Evolutionary conservation across 768 basidiomycete genomes (phyloP).

Genomic region (Phylloporus scabripes): DNA sequence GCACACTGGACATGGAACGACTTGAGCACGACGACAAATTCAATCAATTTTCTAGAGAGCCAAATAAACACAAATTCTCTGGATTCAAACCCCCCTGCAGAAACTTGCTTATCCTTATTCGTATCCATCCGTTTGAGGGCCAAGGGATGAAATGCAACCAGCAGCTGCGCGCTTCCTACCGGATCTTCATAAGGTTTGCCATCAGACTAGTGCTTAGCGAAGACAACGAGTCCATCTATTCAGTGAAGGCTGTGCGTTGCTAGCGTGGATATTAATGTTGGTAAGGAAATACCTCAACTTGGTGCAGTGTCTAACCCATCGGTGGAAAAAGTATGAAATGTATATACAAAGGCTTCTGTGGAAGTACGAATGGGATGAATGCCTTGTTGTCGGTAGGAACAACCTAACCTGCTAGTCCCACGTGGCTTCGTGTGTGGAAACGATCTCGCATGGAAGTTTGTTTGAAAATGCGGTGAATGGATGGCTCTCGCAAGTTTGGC

Average conservation of each 20-base stretch:
- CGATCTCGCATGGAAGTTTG: not conserved
- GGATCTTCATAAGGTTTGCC: not conserved
- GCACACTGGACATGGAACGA: slow-evolving; percentile 13
- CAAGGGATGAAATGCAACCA: not conserved
- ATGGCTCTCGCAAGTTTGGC: not conserved
- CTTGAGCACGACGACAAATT: not conserved
- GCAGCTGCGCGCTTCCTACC: not conserved
- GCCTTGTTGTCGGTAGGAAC: not conserved
- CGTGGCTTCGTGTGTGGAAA: not conserved
- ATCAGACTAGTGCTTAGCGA: not conserved
- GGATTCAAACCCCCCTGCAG: no score
- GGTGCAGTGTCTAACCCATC: not conserved
- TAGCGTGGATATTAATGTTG: not conserved
- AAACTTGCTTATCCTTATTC: no score
- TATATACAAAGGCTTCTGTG: not conserved
- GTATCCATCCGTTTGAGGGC: not conserved
- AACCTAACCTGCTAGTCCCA: not conserved
- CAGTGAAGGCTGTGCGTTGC: not conserved
- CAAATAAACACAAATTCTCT: slow-evolving; percentile 12
- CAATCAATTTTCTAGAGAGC: not conserved
- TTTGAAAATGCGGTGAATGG: not conserved
- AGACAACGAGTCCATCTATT: not conserved
- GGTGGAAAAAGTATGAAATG: not conserved
- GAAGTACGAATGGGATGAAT: not conserved
- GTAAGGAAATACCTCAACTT: not conserved